These are phyloP conservation scores for Capsella rubella DNA, from an alignment of 441 rosid species.

Conservation along the genomic window DNA sequence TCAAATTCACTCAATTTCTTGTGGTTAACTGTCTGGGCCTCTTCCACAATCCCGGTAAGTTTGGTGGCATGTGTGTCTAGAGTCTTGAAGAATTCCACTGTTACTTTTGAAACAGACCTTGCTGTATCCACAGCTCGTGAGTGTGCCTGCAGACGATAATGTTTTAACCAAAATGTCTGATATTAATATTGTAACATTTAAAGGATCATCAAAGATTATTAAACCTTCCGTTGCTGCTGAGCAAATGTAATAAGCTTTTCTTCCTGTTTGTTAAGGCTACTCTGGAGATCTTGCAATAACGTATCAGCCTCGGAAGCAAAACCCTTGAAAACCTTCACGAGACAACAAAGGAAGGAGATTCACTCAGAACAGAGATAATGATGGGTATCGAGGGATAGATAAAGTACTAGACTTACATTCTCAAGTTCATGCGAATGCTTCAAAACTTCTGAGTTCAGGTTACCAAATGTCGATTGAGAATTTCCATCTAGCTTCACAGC, in stretches of 20 bases:
- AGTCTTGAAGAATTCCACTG: conserved; percentile 75
- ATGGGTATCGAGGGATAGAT: background rate
- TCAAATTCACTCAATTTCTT: conserved; percentile 76
- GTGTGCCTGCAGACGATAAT: conserved; percentile 69
- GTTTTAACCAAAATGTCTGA: background rate
- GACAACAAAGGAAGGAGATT: conserved; percentile 40
- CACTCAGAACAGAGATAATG: conserved; percentile 26
- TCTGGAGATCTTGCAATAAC: conserved; percentile 84
- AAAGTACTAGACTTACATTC: conserved; percentile 57
- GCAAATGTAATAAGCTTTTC: conserved; percentile 82
- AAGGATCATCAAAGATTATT: conserved; percentile 27
- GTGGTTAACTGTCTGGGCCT: conserved; percentile 83
- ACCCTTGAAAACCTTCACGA: conserved; percentile 82
- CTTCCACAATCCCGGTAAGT: conserved; percentile 75
- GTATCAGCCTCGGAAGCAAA: conserved; percentile 92
- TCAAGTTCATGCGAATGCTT: conserved; percentile 85
- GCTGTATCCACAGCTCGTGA: conserved; percentile 82
- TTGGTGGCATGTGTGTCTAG: conserved; percentile 76
- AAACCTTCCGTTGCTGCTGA: conserved; percentile 84
- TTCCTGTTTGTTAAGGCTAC: conserved; percentile 80
- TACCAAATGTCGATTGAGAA: conserved; percentile 73
- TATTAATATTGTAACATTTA: background rate
- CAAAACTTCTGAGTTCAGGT: conserved; percentile 82
- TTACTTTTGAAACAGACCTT: conserved; percentile 77
- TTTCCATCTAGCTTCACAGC: conserved; percentile 84